phyloP scores from a whole-genome alignment of 345 rosid species.

The Eucalyptus victrix region DNA sequence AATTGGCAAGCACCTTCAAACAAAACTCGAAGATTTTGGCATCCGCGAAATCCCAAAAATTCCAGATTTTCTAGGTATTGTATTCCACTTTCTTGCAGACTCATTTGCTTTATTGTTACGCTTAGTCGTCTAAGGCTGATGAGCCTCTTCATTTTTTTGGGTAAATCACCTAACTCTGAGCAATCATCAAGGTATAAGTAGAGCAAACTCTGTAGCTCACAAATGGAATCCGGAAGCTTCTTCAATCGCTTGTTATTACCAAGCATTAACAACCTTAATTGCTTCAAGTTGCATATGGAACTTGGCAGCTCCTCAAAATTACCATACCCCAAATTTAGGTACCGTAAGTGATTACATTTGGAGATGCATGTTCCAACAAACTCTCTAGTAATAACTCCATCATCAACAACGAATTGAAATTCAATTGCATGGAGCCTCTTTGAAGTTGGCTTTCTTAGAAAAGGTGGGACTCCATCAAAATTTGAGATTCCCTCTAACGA shows the following conservation, averaged over 20 bases:
- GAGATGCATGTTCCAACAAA: accelerated
- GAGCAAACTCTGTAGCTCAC: background rate
- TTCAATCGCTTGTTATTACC: accelerated
- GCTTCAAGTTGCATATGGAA: background rate
- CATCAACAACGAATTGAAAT: accelerated
- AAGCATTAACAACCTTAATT: accelerated
- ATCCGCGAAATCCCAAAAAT: accelerated
- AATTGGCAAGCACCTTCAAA: background rate
- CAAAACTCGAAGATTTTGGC: background rate
- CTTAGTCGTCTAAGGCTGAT: accelerated
- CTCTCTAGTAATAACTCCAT: background rate
- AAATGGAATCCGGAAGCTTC: background rate
- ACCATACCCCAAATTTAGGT: accelerated
- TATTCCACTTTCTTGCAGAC: background rate
- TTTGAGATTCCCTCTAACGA: background rate
- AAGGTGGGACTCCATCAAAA: background rate
- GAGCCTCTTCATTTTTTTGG: background rate
- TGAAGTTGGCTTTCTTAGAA: background rate
- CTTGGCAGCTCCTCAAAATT: background rate
- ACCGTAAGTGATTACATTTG: background rate
- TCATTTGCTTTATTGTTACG: background rate
- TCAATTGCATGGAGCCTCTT: accelerated
- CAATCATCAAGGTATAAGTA: accelerated
- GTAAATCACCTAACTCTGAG: background rate
- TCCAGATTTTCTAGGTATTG: background rate